Evolutionary conservation across 2,329 filamentous ascomycete species (phyloP), one percentile per base, ranked within the genome.

Genomic region (Aschersonia sp.): DNA sequence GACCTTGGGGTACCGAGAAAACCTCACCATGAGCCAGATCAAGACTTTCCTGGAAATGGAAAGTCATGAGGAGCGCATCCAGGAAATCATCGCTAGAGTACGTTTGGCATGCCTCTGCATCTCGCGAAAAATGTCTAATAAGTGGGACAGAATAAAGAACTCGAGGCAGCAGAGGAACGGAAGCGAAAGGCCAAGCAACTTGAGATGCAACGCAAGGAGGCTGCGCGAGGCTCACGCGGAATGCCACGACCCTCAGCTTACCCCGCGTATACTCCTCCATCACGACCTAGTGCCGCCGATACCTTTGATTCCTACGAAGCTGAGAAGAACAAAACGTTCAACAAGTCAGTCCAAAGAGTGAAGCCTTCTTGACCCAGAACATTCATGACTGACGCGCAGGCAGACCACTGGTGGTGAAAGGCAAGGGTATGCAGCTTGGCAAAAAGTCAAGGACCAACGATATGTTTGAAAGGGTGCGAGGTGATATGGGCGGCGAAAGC

Each of bases 31-130:
- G 58, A 87, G 82, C 67, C 94, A 98, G 69, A 98, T 98, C 73
- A 96, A 94, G 76, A 96, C 92, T 2, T 98, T 98, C 74, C 68
- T 98, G 56, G 94, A 97, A 62, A 98, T 98, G 92, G 92, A 98
- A 68, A 92, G 85, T 67, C 92, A 98, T 61, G 94, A 98, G 68
- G 92, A 98, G 75, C 82, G 92, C 62, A 97, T 98, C 57, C 92
- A 98, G 67, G 92, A 96, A 63, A 98, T 96, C 53, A 96, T 96
- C 61, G 87, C 88, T 52, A 77, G 87, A 63, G 85, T 90, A 79
- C 53, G 73, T 35, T 56, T 4, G 41, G 51, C 22, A 22, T 22
- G 22, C 22, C 22, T 22, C 22, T 22, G 22, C 4, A 22, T 22
- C 22, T 22, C 22, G 22, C 22, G 4, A 22, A 22, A 22, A 22